Base-by-base conservation (phyloP, 441 rosid genomes). In the Syzygium malaccense region DNA sequence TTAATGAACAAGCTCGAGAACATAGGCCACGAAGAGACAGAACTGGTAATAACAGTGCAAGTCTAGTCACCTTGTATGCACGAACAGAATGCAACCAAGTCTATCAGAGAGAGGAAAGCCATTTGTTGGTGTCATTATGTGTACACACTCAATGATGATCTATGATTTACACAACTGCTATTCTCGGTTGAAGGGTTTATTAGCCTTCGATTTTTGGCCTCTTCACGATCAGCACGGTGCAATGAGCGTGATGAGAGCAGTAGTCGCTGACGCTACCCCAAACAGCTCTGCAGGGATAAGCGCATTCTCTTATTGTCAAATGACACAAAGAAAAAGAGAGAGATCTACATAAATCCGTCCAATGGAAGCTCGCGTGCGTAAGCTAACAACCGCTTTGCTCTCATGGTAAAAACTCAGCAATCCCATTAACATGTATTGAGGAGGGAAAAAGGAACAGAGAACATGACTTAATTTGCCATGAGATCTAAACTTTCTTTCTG, bases 201-300 rank as follows among this genome's bases (percentile, higher is more conserved):
- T n/a, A 37, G 83, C 83, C n/a, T 20, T 71, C 0, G 9, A 23
- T 37, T 55, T 87, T 26, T 13, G 88, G 85, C 48, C 20, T 89
- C 53, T 89, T 89, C 78, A 89, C 88, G 32, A 89, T 57, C 88
- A 86, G 32, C 51, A 78, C 83, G 19, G 49, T 86, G 88, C 86
- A 86, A 85, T 62, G 48, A 3, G 78, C 86, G 12, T 89, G 56
- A 58, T 78, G 90, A 28, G 87, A n/a, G 79, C 88, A 86, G 90
- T 89, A 79, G 54, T 86, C 66, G 6, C 90, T 89, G 56, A 86
- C 90, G 41, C 90, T 58, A 45, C 88, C 90, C 75, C 58, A 13
- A 30, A 75, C 4, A 45, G 88, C 79, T 62, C 88, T 89, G 90
- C 49, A 57, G 37, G n/a, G 17, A 85, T 51, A 32, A n/a, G 33